A percentile compares a stretch with the other conserved stretches of the same genome.
phyloP scores from a whole-genome alignment of 169 alveolate species.

The Babesia ovata region DNA sequence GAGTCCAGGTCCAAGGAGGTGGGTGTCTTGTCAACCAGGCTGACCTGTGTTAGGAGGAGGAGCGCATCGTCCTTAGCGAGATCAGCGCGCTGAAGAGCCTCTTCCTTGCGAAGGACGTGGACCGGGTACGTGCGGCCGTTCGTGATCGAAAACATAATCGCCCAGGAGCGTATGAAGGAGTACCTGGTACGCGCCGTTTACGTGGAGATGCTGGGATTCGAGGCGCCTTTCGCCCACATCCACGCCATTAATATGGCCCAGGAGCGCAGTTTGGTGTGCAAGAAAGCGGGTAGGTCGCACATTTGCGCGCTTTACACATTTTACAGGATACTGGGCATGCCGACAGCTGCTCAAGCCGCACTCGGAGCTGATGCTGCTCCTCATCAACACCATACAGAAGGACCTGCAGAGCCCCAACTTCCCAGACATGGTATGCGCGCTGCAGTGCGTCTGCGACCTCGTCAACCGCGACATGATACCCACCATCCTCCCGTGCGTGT shows the following conservation, averaged over 20 bases:
- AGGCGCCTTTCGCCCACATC: constrained; percentile 92
- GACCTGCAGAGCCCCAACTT: constrained; percentile 87
- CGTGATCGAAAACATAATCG: not conserved
- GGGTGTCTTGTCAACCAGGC: not conserved
- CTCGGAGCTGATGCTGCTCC: constrained; percentile 86
- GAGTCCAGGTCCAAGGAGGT: constrained; percentile 93
- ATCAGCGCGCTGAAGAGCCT: constrained; percentile 34
- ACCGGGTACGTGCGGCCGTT: constrained; percentile 27
- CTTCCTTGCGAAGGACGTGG: constrained; percentile 40
- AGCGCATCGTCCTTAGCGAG: constrained; percentile 41
- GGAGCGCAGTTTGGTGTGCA: constrained; percentile 84
- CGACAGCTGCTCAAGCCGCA: constrained; percentile 86
- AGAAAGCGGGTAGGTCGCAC: constrained; percentile 74
- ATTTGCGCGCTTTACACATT: not conserved
- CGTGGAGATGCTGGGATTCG: constrained; percentile 96
- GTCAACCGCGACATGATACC: constrained; percentile 87
- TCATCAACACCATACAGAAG: constrained; percentile 92
- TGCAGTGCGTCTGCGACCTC: constrained; percentile 86
- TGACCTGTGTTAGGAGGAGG: constrained; percentile 51
- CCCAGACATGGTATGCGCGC: constrained; percentile 89
- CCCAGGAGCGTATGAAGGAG: constrained; percentile 80
- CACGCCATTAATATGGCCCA: constrained; percentile 92
- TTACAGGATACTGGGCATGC: constrained; percentile 89
- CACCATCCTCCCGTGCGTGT: constrained; percentile 87
- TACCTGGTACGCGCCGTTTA: constrained; percentile 89